Base-by-base conservation (phyloP, 2,329 filamentous ascomycete species). In the Ophiosphaerella herpotricha region DNA sequence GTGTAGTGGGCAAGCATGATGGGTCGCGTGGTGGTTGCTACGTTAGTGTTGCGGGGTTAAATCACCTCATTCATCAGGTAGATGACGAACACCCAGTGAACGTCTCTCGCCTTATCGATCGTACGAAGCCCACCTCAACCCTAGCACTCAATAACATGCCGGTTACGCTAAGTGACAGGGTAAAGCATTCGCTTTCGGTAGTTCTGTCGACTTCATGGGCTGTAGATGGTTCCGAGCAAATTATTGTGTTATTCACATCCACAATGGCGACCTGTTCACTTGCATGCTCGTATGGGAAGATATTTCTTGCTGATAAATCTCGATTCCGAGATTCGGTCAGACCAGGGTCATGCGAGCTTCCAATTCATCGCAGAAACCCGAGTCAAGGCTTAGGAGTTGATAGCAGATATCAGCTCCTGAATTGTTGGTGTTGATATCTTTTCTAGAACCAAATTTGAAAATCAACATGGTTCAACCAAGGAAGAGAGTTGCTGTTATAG, bases 1-100 rank as follows among this genome's bases (percentile, higher is more conserved):
- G 38, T 23, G 24, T 26, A 23, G n/a, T 40, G 18, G 24, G 18
- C 33, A 24, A 46, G 35, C 12, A 23, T 35, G 32, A 36, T 34
- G 40, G 21, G 31, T 53, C 35, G 41, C 48, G 53, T 54, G 50
- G 40, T 43, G 36, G 18, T 50, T 38, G 40, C 39, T 34, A 50
- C 45, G 48, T 55, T 54, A 48, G 24, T 55, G 58, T 68, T 72
- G 68, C 68, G 68, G 68, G 69, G 68, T 72, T 56, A 46, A 52
- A 71, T 67, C 68, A 68, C 68, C 58, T 68, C 68, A 72, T 68
- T 50, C 14, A 29, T 60, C 55, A 58, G 57, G 47, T 53, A 54
- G 47, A 72, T 72, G 61, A 60, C 68, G 68, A 58, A 53, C 58
- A 43, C 29, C 61, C 60, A 63, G 50, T 66, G 40, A 66, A 57